Evolutionary conservation across 306 rosid species (phyloP), one percentile per base, ranked within the genome.

Genomic region (Hylodesmum podocarpum): DNA sequence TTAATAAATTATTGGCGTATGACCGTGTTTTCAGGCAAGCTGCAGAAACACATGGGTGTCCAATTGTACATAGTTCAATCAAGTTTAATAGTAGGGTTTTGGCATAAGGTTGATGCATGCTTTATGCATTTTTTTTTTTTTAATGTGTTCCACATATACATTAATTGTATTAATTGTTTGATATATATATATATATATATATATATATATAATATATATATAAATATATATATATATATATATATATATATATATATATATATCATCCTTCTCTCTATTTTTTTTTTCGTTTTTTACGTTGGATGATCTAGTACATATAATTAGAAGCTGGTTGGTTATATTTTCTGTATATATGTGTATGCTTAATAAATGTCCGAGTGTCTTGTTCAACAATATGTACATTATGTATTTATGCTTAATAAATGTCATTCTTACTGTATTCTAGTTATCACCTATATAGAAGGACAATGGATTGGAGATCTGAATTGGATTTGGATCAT

Each of bases 11-110:
- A 0, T 33, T 58, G 72, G 37, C 24, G 69, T 59, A 78, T 37
- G 61, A 64, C 78, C 84, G 84, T 72, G 77, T 61, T 74, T 83
- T 79, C 78, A 43, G 84, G 83, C 29, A 29, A 31, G 37, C 44
- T 41, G 81, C 70, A 74, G 36, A 27, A 74, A 68, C 78, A 70
- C 78, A 51, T 70, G 80, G 47, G 1, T 40, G 65, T 83, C 77
- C 55, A 41, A 61, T n/a, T n/a, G n/a, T n/a, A n/a, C n/a, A n/a
- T n/a, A n/a, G n/a, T n/a, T n/a, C 6, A 46, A 19, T 74, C 69
- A 40, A 44, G 21, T 78, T 78, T 16, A 57, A 57, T 69, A 19
- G 18, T 69, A 19, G 18, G 39, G 28, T 13, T 61, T 29, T 61
- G 54, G 5, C 24, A 24, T 43, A 43, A 53, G 57, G 22, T 36